A percentile compares a stretch with the other conserved stretches of the same genome.
These are phyloP conservation scores for Gyromitra esculenta DNA, from an alignment of 2,329 filamentous ascomycete genomes.

Conservation along the genomic window DNA sequence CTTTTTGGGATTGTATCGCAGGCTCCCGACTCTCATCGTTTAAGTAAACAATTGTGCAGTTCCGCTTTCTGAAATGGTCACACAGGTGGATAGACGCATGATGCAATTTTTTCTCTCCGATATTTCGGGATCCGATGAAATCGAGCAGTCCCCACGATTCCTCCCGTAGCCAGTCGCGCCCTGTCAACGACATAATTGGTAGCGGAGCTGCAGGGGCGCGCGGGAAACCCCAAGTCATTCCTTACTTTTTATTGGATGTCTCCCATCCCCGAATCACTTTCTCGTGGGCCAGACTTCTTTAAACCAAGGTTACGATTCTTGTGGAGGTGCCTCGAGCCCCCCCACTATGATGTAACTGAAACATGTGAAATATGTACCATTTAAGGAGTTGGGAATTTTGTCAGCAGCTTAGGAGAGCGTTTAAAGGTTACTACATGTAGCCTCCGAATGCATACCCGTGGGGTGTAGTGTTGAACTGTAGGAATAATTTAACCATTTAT, in stretches of 20 bases:
- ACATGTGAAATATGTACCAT: constrained; percentile 1
- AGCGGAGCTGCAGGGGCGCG: constrained; percentile 19
- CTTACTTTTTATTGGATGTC: constrained; percentile 5
- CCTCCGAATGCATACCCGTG: constrained; percentile 13
- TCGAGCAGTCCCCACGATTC: constrained; percentile 32
- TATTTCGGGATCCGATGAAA: constrained; percentile 28
- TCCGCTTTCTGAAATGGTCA: not conserved
- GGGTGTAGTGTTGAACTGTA: not conserved
- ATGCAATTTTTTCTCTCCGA: constrained; percentile 7
- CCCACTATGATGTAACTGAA: constrained; percentile 37
- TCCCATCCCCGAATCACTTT: not conserved
- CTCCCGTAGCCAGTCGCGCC: constrained; percentile 20
- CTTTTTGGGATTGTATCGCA: not conserved
- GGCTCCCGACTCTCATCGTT: not conserved
- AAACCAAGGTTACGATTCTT: constrained; percentile 12
- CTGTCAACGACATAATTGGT: constrained; percentile 37
- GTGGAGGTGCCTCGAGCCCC: not conserved
- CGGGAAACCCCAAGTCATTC: constrained; percentile 7
- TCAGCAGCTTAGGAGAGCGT: not conserved
- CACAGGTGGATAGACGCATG: constrained; percentile 18
- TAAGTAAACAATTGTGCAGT: not conserved
- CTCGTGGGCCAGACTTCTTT: not conserved
- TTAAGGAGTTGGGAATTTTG: not conserved
- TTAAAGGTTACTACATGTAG: not conserved
- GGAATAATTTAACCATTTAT: not conserved